A percentile compares a stretch with the other conserved stretches of the same genome.
Evolutionary conservation across 2,329 filamentous ascomycete species (phyloP).

Genomic region (Colletotrichum sp.): DNA sequence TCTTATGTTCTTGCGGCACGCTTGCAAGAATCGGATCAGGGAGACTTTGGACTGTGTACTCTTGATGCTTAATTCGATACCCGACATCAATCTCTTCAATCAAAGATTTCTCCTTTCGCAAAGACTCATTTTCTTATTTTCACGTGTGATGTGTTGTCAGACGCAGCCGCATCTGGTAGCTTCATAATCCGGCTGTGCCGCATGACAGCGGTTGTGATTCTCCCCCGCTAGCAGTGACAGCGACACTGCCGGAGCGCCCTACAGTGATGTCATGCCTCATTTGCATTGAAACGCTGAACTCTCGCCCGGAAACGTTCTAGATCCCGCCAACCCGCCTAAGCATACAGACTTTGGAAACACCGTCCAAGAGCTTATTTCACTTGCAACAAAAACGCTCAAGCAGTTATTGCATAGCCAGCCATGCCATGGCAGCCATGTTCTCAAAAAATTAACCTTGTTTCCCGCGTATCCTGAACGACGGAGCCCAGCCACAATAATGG

Average conservation of each 20-base stretch:
- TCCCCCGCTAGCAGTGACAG: background rate
- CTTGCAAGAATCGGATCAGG: background rate
- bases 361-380: background rate
- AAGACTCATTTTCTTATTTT: background rate
- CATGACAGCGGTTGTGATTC: background rate
- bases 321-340: background rate
- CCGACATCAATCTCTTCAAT: conserved; percentile 20
- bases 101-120: background rate
- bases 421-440: background rate
- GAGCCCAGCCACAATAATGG: background rate
- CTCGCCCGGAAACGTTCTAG: background rate
- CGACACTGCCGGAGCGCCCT: background rate
- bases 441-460: background rate
- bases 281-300: background rate
- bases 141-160: background rate
- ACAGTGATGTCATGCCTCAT: conserved; percentile 1
- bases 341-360: background rate
- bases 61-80: conserved; percentile 22
- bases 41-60: conserved; percentile 3
- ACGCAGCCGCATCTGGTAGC: background rate
- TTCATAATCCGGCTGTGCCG: background rate
- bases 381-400: background rate
- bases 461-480: background rate
- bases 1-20: background rate
- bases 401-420: background rate